Evolutionary conservation across 345 rosid genomes (phyloP), one percentile per base, ranked within the genome.

Genomic region (Anastatica hierochuntica): DNA sequence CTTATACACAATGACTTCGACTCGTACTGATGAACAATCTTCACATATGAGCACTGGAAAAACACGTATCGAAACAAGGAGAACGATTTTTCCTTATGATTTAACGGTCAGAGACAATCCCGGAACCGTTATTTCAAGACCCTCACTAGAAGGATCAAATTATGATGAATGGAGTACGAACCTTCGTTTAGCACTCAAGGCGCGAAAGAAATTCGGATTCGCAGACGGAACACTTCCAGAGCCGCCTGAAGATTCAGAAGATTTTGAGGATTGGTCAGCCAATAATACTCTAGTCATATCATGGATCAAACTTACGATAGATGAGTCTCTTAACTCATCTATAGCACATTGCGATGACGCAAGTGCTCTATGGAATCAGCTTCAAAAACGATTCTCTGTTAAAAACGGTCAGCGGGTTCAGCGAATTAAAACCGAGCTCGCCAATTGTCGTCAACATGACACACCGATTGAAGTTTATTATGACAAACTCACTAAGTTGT

Each of bases 301-400:
- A 0, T 30, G 12, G 34, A 30, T 30, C 2, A 30, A 30, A 10
- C 34, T 30, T 2, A 30, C 34, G 10, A 30, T 10, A 2, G 34
- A 30, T 2, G 12, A 9, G 1, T 1, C 4, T 30, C 2, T 10
- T 11, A 11, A 2, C 12, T 0, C 2, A 1, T 0, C 3, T 30
- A 1, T 2, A n/a, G n/a, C 34, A 0, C 12, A 30, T 12, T 1
- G 5, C 6, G 36, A 10, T 10, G 13, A 10, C 4, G n/a, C 36
- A 0, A 1, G 0, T 0, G 2, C 3, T 0, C 13, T 33, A 0
- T 11, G n/a, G 6, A 3, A 1, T 0, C 36, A 33, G 0, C 10
- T 33, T 4, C 14, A 11, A 1, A 33, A 11, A 11, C 5, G 13
- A 0, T 11, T 33, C 6, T 2, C 36, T 0, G 10, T 33, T 5